Percentiles rank a stretch among this genome's conserved stretches.
Evolutionary conservation across 2,329 filamentous ascomycete genomes (phyloP).

Genomic region (Chaetothyriales sp.): DNA sequence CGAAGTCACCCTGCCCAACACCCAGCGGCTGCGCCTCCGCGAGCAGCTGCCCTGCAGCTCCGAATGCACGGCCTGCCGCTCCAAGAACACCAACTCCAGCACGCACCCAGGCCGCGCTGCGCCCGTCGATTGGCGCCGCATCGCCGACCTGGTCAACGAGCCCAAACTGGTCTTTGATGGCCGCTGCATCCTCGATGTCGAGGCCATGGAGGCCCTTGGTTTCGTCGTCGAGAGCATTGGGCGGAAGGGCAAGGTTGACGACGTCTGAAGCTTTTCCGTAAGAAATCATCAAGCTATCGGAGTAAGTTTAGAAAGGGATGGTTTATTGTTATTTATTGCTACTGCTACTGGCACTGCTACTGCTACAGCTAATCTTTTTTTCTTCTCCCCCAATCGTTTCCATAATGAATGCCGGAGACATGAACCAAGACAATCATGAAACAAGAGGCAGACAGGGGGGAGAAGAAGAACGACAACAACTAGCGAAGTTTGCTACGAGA

Average conservation of each 20-base stretch:
- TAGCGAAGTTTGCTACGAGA: too few species aligned
- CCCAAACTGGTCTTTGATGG: constrained; percentile 41
- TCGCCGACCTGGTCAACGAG: constrained; percentile 32
- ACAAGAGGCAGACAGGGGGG: too few species aligned
- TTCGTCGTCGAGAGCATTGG: constrained; percentile 25
- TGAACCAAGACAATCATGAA: too few species aligned
- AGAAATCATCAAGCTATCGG: too few species aligned
- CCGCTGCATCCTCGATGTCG: constrained; percentile 24
- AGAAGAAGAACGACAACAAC: too few species aligned
- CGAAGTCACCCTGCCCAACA: neutral
- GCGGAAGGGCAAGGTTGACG: neutral
- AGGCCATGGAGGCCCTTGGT: constrained; percentile 25
- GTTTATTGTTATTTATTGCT: too few species aligned
- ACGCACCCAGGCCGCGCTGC: constrained; percentile 7
- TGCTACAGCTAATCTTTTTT: too few species aligned
- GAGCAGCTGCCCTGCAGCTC: neutral
- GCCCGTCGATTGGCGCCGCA: constrained; percentile 33
- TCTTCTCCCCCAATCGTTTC: too few species aligned
- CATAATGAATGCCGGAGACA: too few species aligned
- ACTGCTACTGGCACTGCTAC: too few species aligned
- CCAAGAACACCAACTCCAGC: neutral
- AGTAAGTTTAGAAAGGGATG: too few species aligned
- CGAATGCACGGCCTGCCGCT: neutral
- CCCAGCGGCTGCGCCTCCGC: neutral
- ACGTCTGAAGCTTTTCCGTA: neutral